Conservation (phyloP, 305 asterid species). For the Striga hermonthica region DNA sequence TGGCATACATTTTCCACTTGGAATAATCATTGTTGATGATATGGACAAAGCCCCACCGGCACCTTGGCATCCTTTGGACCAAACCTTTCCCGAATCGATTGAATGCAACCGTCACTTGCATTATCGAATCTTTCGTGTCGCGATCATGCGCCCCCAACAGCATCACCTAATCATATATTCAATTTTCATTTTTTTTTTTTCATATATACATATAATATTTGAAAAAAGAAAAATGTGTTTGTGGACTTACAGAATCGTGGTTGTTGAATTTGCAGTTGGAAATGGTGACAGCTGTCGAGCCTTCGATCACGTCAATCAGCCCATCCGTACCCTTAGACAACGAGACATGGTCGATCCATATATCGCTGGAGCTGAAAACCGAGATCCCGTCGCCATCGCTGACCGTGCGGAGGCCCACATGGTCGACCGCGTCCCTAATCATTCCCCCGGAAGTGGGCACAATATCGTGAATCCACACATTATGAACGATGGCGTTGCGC, state of each 20-base stretch:
- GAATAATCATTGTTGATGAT: conserved; percentile 62
- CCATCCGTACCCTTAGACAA: conserved; percentile 50
- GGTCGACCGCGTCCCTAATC: conserved; percentile 50
- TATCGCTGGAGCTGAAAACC: conserved; percentile 46
- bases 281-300: conserved; percentile 67
- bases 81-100: conserved; percentile 66
- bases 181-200: neutral
- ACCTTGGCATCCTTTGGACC: conserved; percentile 85
- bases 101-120: conserved; percentile 82
- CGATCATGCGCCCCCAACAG: conserved; percentile 67
- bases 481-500: conserved; percentile 54
- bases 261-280: conserved; percentile 77
- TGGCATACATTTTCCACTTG: conserved; percentile 42
- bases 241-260: conserved; percentile 54
- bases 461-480: conserved; percentile 52
- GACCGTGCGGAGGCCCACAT: conserved; percentile 52
- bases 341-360: conserved; percentile 64
- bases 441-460: conserved; percentile 46
- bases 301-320: conserved; percentile 60
- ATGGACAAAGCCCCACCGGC: conserved; percentile 76
- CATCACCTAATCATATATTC: conserved; percentile 47
- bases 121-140: conserved; percentile 44
- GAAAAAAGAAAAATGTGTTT: no score
- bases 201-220: neutral
- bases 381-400: conserved; percentile 69